phyloP scores from a whole-genome alignment of 2,329 filamentous ascomycete genomes.

The Fusarium liriodendri region DNA sequence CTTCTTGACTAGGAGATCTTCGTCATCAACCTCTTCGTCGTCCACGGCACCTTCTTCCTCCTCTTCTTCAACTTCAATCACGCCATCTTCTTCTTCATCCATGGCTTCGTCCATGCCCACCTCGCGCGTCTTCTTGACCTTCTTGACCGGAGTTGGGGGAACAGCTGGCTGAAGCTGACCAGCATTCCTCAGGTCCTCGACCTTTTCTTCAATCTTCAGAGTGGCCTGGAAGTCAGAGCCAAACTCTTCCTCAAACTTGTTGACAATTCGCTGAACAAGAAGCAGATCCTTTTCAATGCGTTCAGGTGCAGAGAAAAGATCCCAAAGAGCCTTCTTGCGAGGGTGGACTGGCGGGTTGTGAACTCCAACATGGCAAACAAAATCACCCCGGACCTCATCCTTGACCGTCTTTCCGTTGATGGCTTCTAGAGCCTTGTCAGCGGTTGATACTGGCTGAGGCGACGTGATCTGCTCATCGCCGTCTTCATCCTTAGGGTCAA shows the following conservation, averaged over 20 bases:
- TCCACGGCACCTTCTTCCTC: constrained; percentile 83
- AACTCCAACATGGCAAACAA: constrained; percentile 96
- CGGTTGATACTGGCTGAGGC: constrained; percentile 66
- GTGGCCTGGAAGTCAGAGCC: constrained; percentile 82
- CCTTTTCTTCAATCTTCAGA: constrained; percentile 84
- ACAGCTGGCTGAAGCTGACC: constrained; percentile 79
- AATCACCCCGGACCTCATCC: constrained; percentile 92
- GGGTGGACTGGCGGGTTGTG: constrained; percentile 89
- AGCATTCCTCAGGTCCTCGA: constrained; percentile 81
- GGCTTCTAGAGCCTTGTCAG: constrained; percentile 90
- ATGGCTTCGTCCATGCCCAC: constrained; percentile 70
- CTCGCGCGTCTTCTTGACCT: constrained; percentile 70
- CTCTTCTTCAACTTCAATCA: constrained; percentile 80
- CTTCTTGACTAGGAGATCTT: constrained; percentile 91
- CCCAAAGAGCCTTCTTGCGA: constrained; percentile 96
- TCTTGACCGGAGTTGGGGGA: constrained; percentile 64
- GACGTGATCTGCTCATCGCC: constrained; percentile 68
- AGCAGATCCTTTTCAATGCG: constrained; percentile 90
- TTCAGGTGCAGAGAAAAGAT: constrained; percentile 94
- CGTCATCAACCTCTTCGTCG: constrained; percentile 90
- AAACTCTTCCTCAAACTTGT: constrained; percentile 87
- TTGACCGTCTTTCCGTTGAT: constrained; percentile 98
- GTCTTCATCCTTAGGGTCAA: constrained; percentile 79
- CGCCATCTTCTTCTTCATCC: constrained; percentile 74
- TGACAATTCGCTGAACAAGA: constrained; percentile 83